Evolutionary conservation across 208 protist species (phyloP).

Genomic region (Trypanosoma boissoni): DNA sequence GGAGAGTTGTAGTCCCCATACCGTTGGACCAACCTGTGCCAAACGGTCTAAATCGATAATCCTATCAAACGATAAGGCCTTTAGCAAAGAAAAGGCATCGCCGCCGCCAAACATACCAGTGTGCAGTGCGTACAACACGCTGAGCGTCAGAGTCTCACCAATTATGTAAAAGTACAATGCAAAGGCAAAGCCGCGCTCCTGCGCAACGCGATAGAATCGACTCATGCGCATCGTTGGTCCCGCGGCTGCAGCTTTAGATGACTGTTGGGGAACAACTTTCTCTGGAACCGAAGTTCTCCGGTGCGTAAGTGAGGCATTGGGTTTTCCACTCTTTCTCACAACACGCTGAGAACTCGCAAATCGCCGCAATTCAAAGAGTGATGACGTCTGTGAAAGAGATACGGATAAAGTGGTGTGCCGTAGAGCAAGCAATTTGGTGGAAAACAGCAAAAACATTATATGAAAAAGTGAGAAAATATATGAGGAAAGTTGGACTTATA

Average conservation of each 20-base stretch:
- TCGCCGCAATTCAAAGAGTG: too few relatives aligned
- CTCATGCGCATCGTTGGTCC: conserved; percentile 37
- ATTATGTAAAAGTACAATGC: conserved; percentile 62
- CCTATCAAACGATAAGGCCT: conserved; percentile 10
- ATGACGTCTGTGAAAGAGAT: too few relatives aligned
- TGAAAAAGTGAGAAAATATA: too few relatives aligned
- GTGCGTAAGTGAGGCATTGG: too few relatives aligned
- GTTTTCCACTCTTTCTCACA: neutral
- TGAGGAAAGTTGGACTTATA: too few relatives aligned
- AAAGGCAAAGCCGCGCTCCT: conserved; percentile 48
- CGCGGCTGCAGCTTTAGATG: conserved; percentile 18
- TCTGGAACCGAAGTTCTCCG: too few relatives aligned
- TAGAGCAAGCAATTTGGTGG: too few relatives aligned
- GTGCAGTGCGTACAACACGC: conserved; percentile 56
- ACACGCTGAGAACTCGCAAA: too few relatives aligned
- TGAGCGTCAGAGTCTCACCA: conserved; percentile 57
- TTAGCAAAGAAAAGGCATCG: conserved; percentile 48
- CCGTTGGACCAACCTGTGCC: conserved; percentile 37
- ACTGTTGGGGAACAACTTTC: too few relatives aligned
- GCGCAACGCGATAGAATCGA: conserved; percentile 67
- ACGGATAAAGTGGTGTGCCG: too few relatives aligned
- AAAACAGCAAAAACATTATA: too few relatives aligned
- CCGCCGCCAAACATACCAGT: conserved; percentile 46
- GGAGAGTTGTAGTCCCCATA: conserved; percentile 50
- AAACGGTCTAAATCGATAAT: conserved; percentile 34